A percentile compares a stretch with the other conserved stretches of the same genome.
Evolutionary conservation across 345 rosid genomes (phyloP).

Genomic region (Carallia brachiata): DNA sequence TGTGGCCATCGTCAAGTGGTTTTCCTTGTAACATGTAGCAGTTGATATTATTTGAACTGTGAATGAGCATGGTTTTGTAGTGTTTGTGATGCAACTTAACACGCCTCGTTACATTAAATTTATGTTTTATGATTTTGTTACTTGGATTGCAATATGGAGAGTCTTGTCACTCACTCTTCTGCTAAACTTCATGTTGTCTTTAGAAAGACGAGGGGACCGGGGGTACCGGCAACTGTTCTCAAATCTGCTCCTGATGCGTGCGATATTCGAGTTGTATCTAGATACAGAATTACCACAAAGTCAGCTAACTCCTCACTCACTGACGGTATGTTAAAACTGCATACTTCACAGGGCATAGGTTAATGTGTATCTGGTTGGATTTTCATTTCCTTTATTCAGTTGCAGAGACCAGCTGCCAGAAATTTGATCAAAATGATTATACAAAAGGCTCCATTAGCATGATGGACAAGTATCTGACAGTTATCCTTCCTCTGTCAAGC

Average conservation of each 20-base stretch:
- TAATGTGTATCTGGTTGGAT: conserved; percentile 10
- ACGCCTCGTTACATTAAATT: too few species aligned
- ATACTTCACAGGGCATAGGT: conserved; percentile 1
- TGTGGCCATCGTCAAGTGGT: too few species aligned
- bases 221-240: conserved; percentile 49
- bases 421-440: conserved; percentile 15
- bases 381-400: background rate
- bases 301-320: conserved; percentile 33
- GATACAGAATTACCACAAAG: conserved; percentile 41
- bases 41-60: too few species aligned
- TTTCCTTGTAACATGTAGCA: too few species aligned
- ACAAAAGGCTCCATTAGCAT: conserved; percentile 30
- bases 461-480: conserved; percentile 24
- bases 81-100: too few species aligned
- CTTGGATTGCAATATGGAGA: background rate
- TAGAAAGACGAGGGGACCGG: conserved; percentile 56
- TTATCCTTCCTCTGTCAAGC: conserved; percentile 23
- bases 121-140: background rate
- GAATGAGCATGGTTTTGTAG: too few species aligned
- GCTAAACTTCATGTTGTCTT: conserved; percentile 13
- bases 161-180: background rate
- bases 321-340: conserved; percentile 32
- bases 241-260: conserved; percentile 51
- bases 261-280: conserved; percentile 51
- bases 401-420: conserved; percentile 24